Evolutionary conservation across 2,329 filamentous ascomycete genomes (phyloP), one percentile per base, ranked within the genome.

Genomic region (Daldinia sp.): DNA sequence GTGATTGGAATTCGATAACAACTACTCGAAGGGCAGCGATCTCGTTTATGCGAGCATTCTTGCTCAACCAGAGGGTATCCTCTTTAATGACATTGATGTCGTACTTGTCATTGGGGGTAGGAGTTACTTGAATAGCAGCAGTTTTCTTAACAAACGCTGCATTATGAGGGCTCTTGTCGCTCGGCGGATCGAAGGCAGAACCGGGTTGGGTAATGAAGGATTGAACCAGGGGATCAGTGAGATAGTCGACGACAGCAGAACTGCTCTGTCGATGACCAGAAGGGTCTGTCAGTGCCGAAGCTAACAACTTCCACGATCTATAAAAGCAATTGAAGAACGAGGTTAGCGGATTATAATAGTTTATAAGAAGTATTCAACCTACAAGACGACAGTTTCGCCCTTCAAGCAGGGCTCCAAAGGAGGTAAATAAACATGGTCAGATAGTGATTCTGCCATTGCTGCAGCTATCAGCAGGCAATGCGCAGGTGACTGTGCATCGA

Each of bases 51-150:
- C 86, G 83, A 51, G 89, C 87, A 72, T 90, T 87, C 71, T 90
- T 87, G 77, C 92, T 94, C 65, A 99, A 81, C 93, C 94, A 98
- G 69, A 90, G 76, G 30, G 93, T 86, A 80, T 98, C 94, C 47
- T 87, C 86, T 79, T 96, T 97, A 75, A 98, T 87, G 72, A 90
- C 81, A 35, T 90, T 87, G 68, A 97, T 82, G 72, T 94, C 87
- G 74, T 90, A 92, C 58, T 86, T 85, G 37, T 86, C 84, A 70
- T 86, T 87, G 10, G 86, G 81, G 4, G 86, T 86, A 15, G 90
- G 87, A 1, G 92, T 87, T 49, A 93, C 87, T 75, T 96, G 90
- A 64, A 97, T 96, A 4, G 93, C 91, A 19, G 93, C 91, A 0
- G 92, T 96, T 77, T 90, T 93, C 17, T 91, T 91, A 63, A 96